A percentile compares a stretch with the other conserved stretches of the same genome.
Evolutionary conservation across 139 green algal genomes (phyloP).

Genomic region (Pedinophyceae sp.): DNA sequence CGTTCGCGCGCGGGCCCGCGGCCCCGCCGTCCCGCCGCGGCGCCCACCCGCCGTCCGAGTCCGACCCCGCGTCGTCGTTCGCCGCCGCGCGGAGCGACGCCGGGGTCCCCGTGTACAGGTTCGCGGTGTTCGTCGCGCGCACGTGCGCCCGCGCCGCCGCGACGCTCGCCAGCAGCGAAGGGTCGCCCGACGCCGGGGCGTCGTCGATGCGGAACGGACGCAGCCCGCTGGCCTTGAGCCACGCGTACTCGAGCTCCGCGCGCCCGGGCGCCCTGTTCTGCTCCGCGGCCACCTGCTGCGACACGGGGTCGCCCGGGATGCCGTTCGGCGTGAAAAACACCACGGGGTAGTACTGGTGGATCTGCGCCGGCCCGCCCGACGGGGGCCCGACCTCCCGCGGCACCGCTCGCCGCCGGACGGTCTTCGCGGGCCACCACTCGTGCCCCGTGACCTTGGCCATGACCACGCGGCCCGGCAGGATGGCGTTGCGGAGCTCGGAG

Average conservation of each 20-base stretch:
- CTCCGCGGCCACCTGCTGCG: too few species aligned
- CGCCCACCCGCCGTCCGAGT: background rate
- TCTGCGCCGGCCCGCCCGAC: conserved; percentile 26
- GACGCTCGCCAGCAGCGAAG: background rate
- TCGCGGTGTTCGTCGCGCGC: background rate
- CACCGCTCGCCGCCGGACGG: conserved; percentile 62
- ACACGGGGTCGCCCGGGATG: conserved; percentile 49
- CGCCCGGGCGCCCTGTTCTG: too few species aligned
- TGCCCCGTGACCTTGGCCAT: conserved; percentile 87
- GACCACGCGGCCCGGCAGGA: conserved; percentile 56
- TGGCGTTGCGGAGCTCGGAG: conserved; percentile 3
- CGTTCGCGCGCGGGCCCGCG: too few species aligned
- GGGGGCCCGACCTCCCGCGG: conserved; percentile 60
- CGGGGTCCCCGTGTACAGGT: background rate
- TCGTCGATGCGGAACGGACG: background rate
- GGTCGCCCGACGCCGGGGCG: background rate
- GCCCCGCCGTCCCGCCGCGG: background rate
- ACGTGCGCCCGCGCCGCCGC: background rate
- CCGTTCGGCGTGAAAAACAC: conserved; percentile 74
- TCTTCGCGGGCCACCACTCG: conserved; percentile 74
- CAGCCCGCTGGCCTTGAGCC: background rate
- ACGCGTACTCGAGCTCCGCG: background rate
- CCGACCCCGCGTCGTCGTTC: background rate
- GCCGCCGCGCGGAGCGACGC: too few species aligned
- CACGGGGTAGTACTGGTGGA: conserved; percentile 55